A percentile compares a stretch with the other conserved stretches of the same genome.
phyloP scores from a whole-genome alignment of 345 rosid species.

The Corchorus capsularis region DNA sequence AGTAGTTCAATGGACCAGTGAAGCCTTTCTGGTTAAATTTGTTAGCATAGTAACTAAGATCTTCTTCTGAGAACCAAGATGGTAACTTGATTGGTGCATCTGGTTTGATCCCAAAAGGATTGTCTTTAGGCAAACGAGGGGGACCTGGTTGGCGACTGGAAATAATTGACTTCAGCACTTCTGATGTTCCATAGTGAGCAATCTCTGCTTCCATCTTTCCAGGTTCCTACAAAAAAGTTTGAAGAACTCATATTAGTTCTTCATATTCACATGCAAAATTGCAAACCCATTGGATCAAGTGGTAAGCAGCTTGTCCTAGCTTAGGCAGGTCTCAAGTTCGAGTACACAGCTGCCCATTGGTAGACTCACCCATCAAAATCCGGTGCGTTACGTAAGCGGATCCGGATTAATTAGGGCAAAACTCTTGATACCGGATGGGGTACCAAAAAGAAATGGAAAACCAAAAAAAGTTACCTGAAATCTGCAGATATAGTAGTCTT shows the following conservation, averaged over 20 bases:
- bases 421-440: too few relatives aligned
- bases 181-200: slow-evolving; percentile 35
- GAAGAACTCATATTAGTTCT: neutral
- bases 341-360: too few relatives aligned
- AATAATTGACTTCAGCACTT: slow-evolving; percentile 43
- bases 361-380: too few relatives aligned
- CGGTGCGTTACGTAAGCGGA: too few relatives aligned
- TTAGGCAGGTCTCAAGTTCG: too few relatives aligned
- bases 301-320: too few relatives aligned
- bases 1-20: slow-evolving; percentile 79
- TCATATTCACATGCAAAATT: neutral
- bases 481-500: slow-evolving; percentile 84
- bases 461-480: slow-evolving; percentile 53
- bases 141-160: slow-evolving; percentile 52
- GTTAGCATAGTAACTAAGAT: slow-evolving; percentile 46
- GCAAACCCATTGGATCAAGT: too few relatives aligned
- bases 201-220: slow-evolving; percentile 65
- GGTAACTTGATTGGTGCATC: slow-evolving; percentile 40
- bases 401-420: too few relatives aligned
- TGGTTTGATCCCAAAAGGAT: slow-evolving; percentile 31
- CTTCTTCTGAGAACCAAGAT: slow-evolving; percentile 68
- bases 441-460: too few relatives aligned
- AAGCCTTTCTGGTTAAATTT: slow-evolving; percentile 58
- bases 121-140: slow-evolving; percentile 46
- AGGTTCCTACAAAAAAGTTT: slow-evolving; percentile 40